Percentiles rank a stretch among this genome's conserved stretches.
Conservation (phyloP, 2,329 filamentous ascomycete genomes). For the Arthrobotrys megalospora region DNA sequence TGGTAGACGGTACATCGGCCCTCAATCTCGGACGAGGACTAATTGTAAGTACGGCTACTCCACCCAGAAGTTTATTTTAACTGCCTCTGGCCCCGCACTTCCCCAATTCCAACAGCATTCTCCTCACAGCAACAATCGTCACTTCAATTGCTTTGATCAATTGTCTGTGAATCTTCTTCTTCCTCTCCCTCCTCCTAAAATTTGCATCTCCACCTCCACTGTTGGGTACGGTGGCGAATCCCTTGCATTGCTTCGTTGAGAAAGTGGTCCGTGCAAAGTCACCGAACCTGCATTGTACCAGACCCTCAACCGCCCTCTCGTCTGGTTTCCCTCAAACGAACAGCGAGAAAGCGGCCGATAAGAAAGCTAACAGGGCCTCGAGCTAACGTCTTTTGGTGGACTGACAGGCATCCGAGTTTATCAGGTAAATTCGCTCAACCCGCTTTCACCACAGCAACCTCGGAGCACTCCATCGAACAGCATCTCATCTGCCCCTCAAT, state of each 20-base stretch:
- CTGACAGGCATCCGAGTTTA: slow-evolving; percentile 33
- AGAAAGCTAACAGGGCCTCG: slow-evolving; percentile 19
- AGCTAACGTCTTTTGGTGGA: slow-evolving; percentile 39
- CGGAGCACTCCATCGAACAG: slow-evolving; percentile 9
- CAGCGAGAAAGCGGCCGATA: slow-evolving; percentile 44
- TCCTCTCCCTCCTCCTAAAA: neutral
- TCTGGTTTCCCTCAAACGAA: slow-evolving; percentile 21
- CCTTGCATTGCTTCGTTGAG: slow-evolving; percentile 13
- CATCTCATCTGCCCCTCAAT: slow-evolving; percentile 26
- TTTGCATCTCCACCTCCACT: neutral
- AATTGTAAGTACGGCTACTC: slow-evolving; percentile 18
- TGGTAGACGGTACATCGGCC: slow-evolving; percentile 16
- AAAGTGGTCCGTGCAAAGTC: slow-evolving; percentile 42
- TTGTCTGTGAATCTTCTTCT: neutral
- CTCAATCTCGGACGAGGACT: slow-evolving; percentile 18
- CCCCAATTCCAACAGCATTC: slow-evolving; percentile 3
- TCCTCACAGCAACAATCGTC: neutral
- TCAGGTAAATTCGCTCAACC: slow-evolving; percentile 57
- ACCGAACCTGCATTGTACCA: slow-evolving; percentile 9
- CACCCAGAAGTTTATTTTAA: slow-evolving; percentile 20
- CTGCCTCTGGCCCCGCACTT: slow-evolving; percentile 27
- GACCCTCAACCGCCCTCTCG: slow-evolving; percentile 24
- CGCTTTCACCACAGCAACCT: slow-evolving; percentile 30
- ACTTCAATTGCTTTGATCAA: slow-evolving; percentile 2
- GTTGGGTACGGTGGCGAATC: neutral